Percentiles rank a stretch among this genome's conserved stretches.
These are phyloP conservation scores for Penicillium steckii DNA, from an alignment of 495 filamentous ascomycete species.

Conservation along the genomic window DNA sequence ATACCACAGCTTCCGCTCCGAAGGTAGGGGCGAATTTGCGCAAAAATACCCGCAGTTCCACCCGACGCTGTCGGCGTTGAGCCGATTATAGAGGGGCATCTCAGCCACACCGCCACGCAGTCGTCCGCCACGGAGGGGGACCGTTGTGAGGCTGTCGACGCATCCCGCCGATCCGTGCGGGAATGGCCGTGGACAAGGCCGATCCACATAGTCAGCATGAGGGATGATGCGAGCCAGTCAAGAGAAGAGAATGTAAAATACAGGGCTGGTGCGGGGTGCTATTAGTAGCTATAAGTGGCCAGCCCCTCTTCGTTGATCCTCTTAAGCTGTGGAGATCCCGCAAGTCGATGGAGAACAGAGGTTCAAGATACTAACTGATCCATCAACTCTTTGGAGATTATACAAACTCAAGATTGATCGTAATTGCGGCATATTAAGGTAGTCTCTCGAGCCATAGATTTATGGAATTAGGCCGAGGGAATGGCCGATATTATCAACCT, in stretches of 20 bases:
- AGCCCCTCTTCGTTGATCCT: neutral
- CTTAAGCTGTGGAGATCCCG: neutral
- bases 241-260: neutral
- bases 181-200: conserved; percentile 10
- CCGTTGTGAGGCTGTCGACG: conserved; percentile 11
- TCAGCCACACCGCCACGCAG: neutral
- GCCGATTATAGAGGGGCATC: neutral
- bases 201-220: conserved; percentile 5
- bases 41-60: neutral
- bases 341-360: neutral
- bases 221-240: neutral
- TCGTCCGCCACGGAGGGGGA: neutral
- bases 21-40: neutral
- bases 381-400: too few relatives aligned
- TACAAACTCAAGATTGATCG: too few relatives aligned
- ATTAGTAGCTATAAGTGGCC: neutral
- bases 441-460: neutral
- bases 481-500: too few relatives aligned
- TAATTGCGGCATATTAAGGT: neutral
- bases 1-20: neutral
- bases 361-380: neutral
- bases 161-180: conserved; percentile 11
- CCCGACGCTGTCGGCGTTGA: neutral
- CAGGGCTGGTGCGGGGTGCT: neutral
- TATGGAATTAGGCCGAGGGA: neutral